phyloP scores from a whole-genome alignment of 2,329 filamentous ascomycete species.

The Colletotrichum sp. region DNA sequence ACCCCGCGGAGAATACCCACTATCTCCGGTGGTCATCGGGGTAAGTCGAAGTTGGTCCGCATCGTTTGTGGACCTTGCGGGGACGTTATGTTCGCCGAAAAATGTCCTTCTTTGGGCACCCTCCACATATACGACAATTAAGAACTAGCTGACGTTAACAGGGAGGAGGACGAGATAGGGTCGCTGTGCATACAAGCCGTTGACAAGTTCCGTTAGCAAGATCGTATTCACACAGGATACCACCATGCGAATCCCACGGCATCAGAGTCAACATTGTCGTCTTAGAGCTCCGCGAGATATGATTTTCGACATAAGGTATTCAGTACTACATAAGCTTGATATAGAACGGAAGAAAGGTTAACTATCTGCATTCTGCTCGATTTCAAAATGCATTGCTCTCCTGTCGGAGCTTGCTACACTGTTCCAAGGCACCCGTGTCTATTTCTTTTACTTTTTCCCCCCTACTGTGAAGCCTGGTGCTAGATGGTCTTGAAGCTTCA shows the following conservation, averaged over 20 bases:
- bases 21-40: not conserved
- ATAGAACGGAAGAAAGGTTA: not conserved
- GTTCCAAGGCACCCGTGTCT: not conserved
- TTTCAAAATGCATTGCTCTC: not conserved
- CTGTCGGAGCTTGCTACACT: not conserved
- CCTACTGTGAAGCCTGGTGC: not conserved
- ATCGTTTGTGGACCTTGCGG: not conserved
- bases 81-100: not conserved
- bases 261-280: not conserved
- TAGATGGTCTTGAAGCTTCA: not conserved
- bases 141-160: not conserved
- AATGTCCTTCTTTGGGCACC: not conserved
- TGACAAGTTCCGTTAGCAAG: not conserved
- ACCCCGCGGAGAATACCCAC: not conserved
- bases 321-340: not conserved
- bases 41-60: not conserved
- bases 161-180: not conserved
- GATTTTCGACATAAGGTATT: not conserved
- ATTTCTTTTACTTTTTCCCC: not conserved
- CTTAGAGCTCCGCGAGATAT: not conserved
- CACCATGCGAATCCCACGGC: not conserved
- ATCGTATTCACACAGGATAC: not conserved
- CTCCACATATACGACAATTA: not conserved
- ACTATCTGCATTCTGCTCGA: not conserved
- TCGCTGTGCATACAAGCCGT: not conserved